These are phyloP conservation scores for Chaetomium globosum DNA, from an alignment of 2,329 filamentous ascomycete genomes.

Conservation along the genomic window DNA sequence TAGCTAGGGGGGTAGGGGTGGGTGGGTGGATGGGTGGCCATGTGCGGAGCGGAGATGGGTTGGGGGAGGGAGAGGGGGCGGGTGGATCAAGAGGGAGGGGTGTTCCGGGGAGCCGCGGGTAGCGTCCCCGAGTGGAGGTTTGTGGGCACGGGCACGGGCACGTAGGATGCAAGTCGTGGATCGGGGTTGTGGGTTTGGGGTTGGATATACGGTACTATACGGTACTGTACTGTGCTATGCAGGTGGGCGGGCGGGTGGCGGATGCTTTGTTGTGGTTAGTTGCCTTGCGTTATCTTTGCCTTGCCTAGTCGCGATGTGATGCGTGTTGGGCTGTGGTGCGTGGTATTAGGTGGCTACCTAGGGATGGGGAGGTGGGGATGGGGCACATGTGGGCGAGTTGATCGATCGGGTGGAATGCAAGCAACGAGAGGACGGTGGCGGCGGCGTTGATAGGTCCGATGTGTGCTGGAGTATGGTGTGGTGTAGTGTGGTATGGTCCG, in stretches of 20 bases:
- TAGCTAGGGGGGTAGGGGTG: neutral
- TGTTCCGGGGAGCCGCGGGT: neutral
- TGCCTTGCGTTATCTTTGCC: conserved; percentile 1
- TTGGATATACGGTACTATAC: neutral
- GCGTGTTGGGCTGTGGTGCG: neutral
- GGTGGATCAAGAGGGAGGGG: conserved; percentile 2
- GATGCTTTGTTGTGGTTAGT: neutral
- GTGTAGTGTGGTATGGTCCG: neutral
- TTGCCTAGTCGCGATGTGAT: neutral
- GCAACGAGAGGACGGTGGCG: no score
- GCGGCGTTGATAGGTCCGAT: neutral
- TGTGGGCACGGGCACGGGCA: neutral
- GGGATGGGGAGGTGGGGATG: neutral
- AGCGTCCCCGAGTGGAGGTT: neutral
- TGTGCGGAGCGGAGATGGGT: neutral
- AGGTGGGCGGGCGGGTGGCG: neutral
- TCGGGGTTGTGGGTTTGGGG: neutral
- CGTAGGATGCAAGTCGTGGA: neutral
- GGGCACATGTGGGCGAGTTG: neutral
- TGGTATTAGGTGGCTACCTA: neutral
- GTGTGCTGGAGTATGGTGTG: neutral
- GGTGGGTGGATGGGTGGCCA: no score
- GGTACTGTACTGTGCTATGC: neutral
- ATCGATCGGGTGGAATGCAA: neutral
- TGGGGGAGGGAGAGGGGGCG: neutral